These are phyloP conservation scores for Hemerocallis citrina DNA, from an alignment of 106 monocot genomes.

Conservation along the genomic window DNA sequence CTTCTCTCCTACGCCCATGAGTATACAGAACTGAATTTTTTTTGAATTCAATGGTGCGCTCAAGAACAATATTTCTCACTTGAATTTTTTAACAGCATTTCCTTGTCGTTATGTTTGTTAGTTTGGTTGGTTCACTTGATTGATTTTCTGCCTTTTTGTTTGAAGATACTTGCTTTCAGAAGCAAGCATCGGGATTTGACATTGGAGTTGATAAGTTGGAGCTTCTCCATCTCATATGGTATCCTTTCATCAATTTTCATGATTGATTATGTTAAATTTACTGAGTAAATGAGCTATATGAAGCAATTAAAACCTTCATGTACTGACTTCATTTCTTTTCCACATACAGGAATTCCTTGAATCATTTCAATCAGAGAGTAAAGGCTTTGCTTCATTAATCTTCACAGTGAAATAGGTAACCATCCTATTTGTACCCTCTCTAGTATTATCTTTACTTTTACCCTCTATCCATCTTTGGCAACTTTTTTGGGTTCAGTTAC, in stretches of 20 bases:
- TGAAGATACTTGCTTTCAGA: neutral
- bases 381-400: neutral
- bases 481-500: too few species aligned
- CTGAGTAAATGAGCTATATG: neutral
- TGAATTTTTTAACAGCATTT: neutral
- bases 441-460: neutral
- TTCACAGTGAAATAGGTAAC: neutral
- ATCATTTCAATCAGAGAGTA: neutral
- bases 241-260: neutral
- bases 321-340: neutral
- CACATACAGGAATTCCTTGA: neutral
- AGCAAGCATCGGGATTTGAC: neutral
- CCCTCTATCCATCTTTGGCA: neutral
- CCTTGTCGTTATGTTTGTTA: too few species aligned
- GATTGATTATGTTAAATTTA: neutral
- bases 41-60: slow-evolving; percentile 5
- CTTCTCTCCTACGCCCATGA: slow-evolving; percentile 45
- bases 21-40: slow-evolving; percentile 35
- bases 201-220: neutral
- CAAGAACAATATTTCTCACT: neutral
- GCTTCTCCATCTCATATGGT: neutral
- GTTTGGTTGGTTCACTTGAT: neutral
- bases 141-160: neutral
- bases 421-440: neutral
- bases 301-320: neutral